These are phyloP conservation scores for Candida alai DNA, from an alignment of 805 yeast genomes.

Conservation along the genomic window DNA sequence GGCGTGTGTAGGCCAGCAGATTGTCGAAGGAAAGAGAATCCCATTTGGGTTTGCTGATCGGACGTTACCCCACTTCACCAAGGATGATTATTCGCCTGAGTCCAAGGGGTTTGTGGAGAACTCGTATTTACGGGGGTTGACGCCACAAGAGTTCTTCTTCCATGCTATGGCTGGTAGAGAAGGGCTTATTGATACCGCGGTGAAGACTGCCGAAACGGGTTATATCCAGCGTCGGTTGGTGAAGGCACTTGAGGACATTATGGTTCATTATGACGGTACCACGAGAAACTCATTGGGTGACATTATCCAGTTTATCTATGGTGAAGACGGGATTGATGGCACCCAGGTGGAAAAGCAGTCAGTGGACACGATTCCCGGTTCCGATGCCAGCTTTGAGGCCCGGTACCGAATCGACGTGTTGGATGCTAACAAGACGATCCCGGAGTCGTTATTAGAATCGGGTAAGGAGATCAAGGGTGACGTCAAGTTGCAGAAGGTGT, in stretches of 20 bases:
- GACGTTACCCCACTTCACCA: conserved; percentile 95
- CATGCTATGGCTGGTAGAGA: conserved; percentile 99
- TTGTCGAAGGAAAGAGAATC: conserved; percentile 99
- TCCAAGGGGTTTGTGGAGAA: conserved; percentile 98
- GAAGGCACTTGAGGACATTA: conserved; percentile 93
- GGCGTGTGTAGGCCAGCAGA: conserved; percentile 99
- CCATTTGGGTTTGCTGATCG: conserved; percentile 96
- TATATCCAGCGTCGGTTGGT: conserved; percentile 97
- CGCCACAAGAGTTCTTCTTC: conserved; percentile 98
- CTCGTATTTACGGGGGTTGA: conserved; percentile 92
- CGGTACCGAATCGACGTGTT: conserved; percentile 85
- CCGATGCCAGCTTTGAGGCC: conserved; percentile 75
- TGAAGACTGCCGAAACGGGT: conserved; percentile 98
- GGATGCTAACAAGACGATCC: conserved; percentile 56
- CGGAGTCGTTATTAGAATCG: conserved; percentile 76
- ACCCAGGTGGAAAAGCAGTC: conserved; percentile 96
- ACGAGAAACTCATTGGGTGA: conserved; percentile 97
- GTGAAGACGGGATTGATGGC: conserved; percentile 99
- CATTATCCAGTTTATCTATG: conserved; percentile 91
- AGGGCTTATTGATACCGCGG: conserved; percentile 99
- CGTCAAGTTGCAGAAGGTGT: conserved; percentile 68
- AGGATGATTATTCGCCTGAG: conserved; percentile 98
- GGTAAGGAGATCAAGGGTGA: conserved; percentile 92
- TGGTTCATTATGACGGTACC: conserved; percentile 98
- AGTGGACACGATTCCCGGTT: conserved; percentile 92